Base-by-base conservation (phyloP, 228 moss, liverwort and hornwort genomes). In the Sphagnum fallax region DNA sequence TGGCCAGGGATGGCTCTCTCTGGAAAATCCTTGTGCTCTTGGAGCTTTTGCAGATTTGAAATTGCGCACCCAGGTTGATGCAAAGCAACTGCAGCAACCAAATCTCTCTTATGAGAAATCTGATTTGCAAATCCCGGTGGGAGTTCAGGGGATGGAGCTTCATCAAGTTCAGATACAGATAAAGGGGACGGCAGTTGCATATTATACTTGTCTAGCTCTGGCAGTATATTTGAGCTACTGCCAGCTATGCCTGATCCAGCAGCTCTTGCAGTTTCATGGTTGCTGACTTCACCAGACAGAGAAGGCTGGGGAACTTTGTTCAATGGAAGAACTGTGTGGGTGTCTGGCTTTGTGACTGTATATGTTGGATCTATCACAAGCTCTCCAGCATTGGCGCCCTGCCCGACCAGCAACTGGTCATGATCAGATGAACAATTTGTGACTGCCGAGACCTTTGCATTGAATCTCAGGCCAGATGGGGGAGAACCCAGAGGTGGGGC, bases 121-220 rank as follows among this genome's bases (percentile, higher is more conserved):
- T 6, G 0, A 67, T 52, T 50, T 67, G 49, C 66, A 67, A 67
- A 67, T 7, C 66, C 66, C 53, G 66, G 66, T 8, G 66, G 66
- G 49, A 51, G 66, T 14, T 67, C 66, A 67, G 66, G 66, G 49
- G 6, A 8, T 18, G 18, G 50, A 6, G 51, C 10, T 66, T 50
- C 16, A 12, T 66, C 66, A 16, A 5, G 51, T 8, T 14, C 15
- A 48, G 14, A 66, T 4, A 5, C 48, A 51, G 5, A 11, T 14
- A 16, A 14, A 52, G 47, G 66, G 51, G 52, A 10, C 14, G 14
- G 5, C 10, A 48, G 65, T 65, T 65, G 65, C 4, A 49, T 13
- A 14, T 47, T 55, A 12, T 55, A 55, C 55, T 55, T 65, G 50
- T 65, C 65, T 6, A 65, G 49, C 65, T 10, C 65, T 50, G 6